A percentile compares a stretch with the other conserved stretches of the same genome.
Conservation (phyloP, 2,329 filamentous ascomycete species). For the Nannizziopsis barbatae region DNA sequence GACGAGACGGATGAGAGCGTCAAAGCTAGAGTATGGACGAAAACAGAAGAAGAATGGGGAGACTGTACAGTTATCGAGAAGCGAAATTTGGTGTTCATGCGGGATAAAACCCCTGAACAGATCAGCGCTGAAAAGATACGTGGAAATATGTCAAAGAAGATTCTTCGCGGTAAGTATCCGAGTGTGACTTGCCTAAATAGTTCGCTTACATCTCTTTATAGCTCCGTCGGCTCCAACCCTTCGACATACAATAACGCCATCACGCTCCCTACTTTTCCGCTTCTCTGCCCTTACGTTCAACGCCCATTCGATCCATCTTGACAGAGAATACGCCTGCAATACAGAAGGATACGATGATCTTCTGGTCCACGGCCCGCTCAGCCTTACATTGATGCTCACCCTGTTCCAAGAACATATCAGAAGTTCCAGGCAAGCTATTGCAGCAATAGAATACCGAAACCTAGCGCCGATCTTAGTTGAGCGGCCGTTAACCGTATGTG, state of each 20-base stretch:
- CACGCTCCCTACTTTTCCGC: constrained; percentile 65
- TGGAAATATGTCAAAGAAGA: constrained; percentile 20
- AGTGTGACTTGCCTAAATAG: constrained; percentile 1
- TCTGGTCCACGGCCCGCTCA: constrained; percentile 79
- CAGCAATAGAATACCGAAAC: constrained; percentile 64
- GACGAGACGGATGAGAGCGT: constrained; percentile 27
- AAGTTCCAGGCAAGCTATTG: constrained; percentile 30
- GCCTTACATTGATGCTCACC: constrained; percentile 63
- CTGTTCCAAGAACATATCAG: constrained; percentile 49
- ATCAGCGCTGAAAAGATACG: constrained; percentile 20
- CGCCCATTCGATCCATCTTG: constrained; percentile 80
- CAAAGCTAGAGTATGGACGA: constrained; percentile 34
- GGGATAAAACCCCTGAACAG: constrained; percentile 35
- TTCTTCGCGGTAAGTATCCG: constrained; percentile 28
- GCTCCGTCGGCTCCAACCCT: constrained; percentile 45
- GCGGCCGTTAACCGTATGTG: constrained; percentile 60
- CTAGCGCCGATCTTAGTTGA: constrained; percentile 67
- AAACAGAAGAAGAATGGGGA: constrained; percentile 33
- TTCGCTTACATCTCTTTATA: constrained; percentile 17
- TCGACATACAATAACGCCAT: constrained; percentile 52
- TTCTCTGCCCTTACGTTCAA: constrained; percentile 90
- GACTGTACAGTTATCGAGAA: constrained; percentile 45
- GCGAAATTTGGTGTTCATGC: constrained; percentile 55
- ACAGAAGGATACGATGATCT: constrained; percentile 64
- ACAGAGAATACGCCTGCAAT: constrained; percentile 55